A percentile compares a stretch with the other conserved stretches of the same genome.
These are phyloP conservation scores for Sarocladium kiliense DNA, from an alignment of 2,329 filamentous ascomycete genomes.

Conservation along the genomic window DNA sequence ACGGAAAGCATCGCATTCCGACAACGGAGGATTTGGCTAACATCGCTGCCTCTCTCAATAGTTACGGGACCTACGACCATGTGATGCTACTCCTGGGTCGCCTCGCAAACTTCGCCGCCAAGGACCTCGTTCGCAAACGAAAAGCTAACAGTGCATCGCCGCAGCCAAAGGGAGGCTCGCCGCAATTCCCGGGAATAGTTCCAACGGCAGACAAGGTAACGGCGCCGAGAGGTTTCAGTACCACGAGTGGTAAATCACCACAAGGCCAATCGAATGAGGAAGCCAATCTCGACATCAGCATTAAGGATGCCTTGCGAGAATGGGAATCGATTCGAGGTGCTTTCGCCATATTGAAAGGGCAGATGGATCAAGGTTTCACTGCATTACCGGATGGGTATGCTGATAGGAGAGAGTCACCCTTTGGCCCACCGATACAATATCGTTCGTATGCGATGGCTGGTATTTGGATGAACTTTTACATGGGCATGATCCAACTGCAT, in stretches of 20 bases:
- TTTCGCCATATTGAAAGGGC: slow-evolving; percentile 60
- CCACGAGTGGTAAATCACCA: slow-evolving; percentile 39
- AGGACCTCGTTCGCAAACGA: slow-evolving; percentile 74
- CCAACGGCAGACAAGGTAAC: slow-evolving; percentile 45
- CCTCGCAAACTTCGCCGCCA: slow-evolving; percentile 70
- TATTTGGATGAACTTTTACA: slow-evolving; percentile 83
- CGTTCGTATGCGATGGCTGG: slow-evolving; percentile 82
- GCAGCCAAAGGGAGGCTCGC: slow-evolving; percentile 24
- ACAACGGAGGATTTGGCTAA: slow-evolving; percentile 17
- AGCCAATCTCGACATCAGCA: slow-evolving; percentile 57
- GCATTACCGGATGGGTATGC: slow-evolving; percentile 65
- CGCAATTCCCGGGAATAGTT: slow-evolving; percentile 52
- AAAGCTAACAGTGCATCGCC: slow-evolving; percentile 42
- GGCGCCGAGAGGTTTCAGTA: slow-evolving; percentile 50
- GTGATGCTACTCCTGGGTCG: slow-evolving; percentile 76
- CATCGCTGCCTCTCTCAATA: slow-evolving; percentile 20
- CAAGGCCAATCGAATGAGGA: slow-evolving; percentile 42
- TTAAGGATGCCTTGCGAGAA: slow-evolving; percentile 66
- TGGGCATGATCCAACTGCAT: slow-evolving; percentile 76
- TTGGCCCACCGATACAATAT: slow-evolving; percentile 77
- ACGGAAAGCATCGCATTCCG: neutral
- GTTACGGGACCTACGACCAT: slow-evolving; percentile 88
- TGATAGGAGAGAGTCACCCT: slow-evolving; percentile 62
- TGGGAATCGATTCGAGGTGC: slow-evolving; percentile 72
- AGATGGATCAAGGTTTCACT: slow-evolving; percentile 70